These are phyloP conservation scores for Diversispora eburnea DNA, from an alignment of 192 early-diverging fungal species.

Conservation along the genomic window DNA sequence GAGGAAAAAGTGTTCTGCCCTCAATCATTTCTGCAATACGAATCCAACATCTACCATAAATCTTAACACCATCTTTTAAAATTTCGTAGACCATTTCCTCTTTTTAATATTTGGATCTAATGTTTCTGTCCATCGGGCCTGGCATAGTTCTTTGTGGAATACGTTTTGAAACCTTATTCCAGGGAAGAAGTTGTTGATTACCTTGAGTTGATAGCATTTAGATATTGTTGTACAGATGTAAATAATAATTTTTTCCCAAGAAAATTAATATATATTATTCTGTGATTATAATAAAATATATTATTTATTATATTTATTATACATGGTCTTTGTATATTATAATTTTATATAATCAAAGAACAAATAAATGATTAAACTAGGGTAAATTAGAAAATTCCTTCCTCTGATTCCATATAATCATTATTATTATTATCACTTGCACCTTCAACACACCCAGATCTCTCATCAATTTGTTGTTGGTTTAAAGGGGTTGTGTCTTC, in stretches of 20 bases:
- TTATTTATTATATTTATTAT: no score
- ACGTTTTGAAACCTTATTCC: constrained; percentile 46
- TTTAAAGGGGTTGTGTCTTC: constrained; percentile 1
- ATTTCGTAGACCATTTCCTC: constrained; percentile 50
- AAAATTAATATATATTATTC: no score
- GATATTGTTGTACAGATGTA: constrained; percentile 38
- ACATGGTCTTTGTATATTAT: no score
- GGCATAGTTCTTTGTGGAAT: constrained; percentile 52
- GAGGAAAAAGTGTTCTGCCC: constrained; percentile 43
- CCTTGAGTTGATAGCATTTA: constrained; percentile 38
- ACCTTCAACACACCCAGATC: no score
- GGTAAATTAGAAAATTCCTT: no score
- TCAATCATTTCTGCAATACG: constrained; percentile 54
- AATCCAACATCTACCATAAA: constrained; percentile 53
- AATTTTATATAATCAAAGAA: no score
- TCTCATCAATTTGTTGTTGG: no score
- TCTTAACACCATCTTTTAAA: constrained; percentile 51
- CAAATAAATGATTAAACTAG: no score
- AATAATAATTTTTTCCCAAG: no score
- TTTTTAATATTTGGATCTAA: constrained; percentile 53
- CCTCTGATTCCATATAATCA: no score
- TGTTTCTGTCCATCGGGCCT: constrained; percentile 59
- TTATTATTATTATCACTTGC: no score
- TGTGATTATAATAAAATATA: no score
- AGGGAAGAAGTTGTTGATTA: constrained; percentile 37